Conservation (phyloP, 2,329 filamentous ascomycete genomes). For the Aureobasidium mangrovei region DNA sequence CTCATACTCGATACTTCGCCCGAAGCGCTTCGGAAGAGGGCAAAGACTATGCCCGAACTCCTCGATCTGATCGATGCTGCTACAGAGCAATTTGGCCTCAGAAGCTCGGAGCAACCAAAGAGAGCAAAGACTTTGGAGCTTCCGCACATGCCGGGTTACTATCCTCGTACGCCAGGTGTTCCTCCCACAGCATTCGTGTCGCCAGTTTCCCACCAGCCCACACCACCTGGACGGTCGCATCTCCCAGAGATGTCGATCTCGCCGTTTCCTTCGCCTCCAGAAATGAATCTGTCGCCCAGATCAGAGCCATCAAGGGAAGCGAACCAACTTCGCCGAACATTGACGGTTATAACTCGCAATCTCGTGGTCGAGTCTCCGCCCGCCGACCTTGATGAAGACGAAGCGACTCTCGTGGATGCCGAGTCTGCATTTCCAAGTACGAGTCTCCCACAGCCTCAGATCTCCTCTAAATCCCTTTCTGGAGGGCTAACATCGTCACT, state of each 20-base stretch:
- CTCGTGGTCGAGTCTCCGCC: too few relatives aligned
- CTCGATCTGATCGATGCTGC: conserved; percentile 30
- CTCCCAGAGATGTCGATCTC: neutral
- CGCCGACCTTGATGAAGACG: neutral
- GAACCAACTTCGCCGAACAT: too few relatives aligned
- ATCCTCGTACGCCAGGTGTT: neutral
- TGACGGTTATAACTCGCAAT: too few relatives aligned
- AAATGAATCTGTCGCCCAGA: neutral
- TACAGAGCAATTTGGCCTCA: conserved; percentile 28
- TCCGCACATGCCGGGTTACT: neutral
- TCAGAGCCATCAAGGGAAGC: neutral
- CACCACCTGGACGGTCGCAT: neutral
- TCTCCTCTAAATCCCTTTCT: neutral
- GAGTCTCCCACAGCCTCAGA: neutral
- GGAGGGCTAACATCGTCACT: neutral
- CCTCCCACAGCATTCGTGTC: neutral
- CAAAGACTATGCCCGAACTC: conserved; percentile 28
- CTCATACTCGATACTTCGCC: conserved; percentile 25
- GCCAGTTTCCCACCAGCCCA: neutral
- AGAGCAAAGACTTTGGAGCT: neutral
- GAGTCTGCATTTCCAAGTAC: neutral
- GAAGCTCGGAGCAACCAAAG: neutral
- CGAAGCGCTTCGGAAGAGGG: conserved; percentile 18
- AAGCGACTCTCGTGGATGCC: neutral
- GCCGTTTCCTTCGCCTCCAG: neutral